Evolutionary conservation across 306 rosid genomes (phyloP), one percentile per base, ranked within the genome.

Genomic region (Prunus mume): DNA sequence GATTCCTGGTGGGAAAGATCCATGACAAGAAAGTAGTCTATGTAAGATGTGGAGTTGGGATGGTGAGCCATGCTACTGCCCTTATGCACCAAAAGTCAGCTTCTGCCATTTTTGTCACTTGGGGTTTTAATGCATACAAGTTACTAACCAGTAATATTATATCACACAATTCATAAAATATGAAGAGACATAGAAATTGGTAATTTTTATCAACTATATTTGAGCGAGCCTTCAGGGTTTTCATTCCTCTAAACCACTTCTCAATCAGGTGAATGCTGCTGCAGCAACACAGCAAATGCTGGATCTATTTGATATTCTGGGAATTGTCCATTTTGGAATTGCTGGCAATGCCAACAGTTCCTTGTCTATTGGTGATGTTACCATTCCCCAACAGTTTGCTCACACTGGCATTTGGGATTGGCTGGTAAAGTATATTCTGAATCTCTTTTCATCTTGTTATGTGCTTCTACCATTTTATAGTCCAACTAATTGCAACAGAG

Each of bases 261-360:
- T 52, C 1, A n/a, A 47, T 64, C 57, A 88, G 90, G 76, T 72
- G 47, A 86, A 88, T 76, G 85, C 90, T 12, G 90, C 80, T 45
- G 83, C 82, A 57, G 76, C 88, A 65, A 72, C 88, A 47, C 88
- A 88, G 30, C 87, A 84, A 24, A 80, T 88, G 81, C n/a, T 88
- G 72, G 88, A 88, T 68, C 12, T 68, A 62, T 86, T 88, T 76
- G 68, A 84, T 9, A 67, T 82, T 11, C 57, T n/a, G 8, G 92
- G 92, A 41, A 80, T 86, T 24, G 20, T 84, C 61, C 90, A 86
- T 56, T 86, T 84, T 66, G 90, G 92, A 2, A 86, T 86, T 64
- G 80, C 86, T 25, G 88, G 93, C 7, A 88, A 76, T 55, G 78
- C 78, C 43, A 84, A 86, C 60, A 63, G 52, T 43, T 88, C 90